A percentile compares a stretch with the other conserved stretches of the same genome.
These are phyloP conservation scores for Trypanosomatidae sp. DNA, from an alignment of 208 protist species.

Conservation along the genomic window DNA sequence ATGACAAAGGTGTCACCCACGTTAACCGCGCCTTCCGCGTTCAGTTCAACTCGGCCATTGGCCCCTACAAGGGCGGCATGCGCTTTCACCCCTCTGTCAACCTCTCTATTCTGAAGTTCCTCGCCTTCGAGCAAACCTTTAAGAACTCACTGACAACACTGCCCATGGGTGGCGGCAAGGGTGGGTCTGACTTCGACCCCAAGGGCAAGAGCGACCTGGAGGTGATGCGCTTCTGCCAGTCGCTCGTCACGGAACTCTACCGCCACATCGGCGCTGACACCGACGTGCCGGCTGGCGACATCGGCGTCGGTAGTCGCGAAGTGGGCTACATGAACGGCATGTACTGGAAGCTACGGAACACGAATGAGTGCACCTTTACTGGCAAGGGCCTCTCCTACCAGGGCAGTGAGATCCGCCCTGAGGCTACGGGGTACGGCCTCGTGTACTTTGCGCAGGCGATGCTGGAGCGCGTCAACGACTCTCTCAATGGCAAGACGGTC, in stretches of 20 bases:
- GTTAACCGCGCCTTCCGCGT: constrained; percentile 94
- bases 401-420: constrained; percentile 91
- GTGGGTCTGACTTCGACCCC: constrained; percentile 94
- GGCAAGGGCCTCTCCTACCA: constrained; percentile 91
- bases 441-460: constrained; percentile 91
- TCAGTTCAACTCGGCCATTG: constrained; percentile 93
- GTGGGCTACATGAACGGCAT: constrained; percentile 93
- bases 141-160: constrained; percentile 95
- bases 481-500: constrained; percentile 71
- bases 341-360: constrained; percentile 87
- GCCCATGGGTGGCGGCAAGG: constrained; percentile 93
- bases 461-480: constrained; percentile 49
- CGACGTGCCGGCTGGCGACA: constrained; percentile 96
- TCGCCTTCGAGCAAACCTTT: constrained; percentile 96
- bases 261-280: constrained; percentile 89
- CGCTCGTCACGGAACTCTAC: constrained; percentile 88
- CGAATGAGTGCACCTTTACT: constrained; percentile 88
- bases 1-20: constrained; percentile 81
- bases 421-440: constrained; percentile 95
- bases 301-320: constrained; percentile 92
- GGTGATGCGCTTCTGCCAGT: constrained; percentile 95
- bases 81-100: constrained; percentile 87
- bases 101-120: constrained; percentile 92
- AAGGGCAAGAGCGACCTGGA: constrained; percentile 92
- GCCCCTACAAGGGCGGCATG: constrained; percentile 95